A percentile compares a stretch with the other conserved stretches of the same genome.
phyloP scores from a whole-genome alignment of 139 green algal genomes.

The Chlamydomonas incerta region DNA sequence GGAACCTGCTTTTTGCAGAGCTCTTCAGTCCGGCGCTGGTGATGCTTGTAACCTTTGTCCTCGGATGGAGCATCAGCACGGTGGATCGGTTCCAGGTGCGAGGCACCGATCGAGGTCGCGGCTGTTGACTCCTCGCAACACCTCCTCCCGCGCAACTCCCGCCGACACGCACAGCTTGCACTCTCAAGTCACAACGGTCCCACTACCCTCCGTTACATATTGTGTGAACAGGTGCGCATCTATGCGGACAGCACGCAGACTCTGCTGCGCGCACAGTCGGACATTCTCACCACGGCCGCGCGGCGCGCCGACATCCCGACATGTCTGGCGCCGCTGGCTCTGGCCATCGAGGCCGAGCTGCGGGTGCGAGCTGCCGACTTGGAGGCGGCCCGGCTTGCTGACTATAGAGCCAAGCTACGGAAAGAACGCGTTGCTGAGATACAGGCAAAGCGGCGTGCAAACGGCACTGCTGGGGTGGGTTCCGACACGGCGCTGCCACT shows the following conservation, averaged over 20 bases:
- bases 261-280: no score
- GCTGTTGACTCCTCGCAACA: no score
- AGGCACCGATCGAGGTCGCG: no score
- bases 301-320: not conserved
- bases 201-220: no score
- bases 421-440: not conserved
- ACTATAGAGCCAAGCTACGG: not conserved
- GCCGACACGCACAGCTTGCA: no score
- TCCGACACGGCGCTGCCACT: not conserved
- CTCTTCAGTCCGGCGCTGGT: not conserved
- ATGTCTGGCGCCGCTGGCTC: conserved; percentile 6
- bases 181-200: no score
- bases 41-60: conserved; percentile 8
- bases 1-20: not conserved
- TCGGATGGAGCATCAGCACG: conserved; percentile 1
- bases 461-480: no score
- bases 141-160: no score
- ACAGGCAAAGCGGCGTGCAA: not conserved
- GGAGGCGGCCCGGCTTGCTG: not conserved
- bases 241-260: no score
- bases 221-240: no score
- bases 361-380: not conserved
- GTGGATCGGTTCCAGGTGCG: conserved; percentile 5
- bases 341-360: not conserved
- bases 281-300: no score